phyloP scores from a whole-genome alignment of 129 eudicot genomes.

The Flaveria ramosissima region DNA sequence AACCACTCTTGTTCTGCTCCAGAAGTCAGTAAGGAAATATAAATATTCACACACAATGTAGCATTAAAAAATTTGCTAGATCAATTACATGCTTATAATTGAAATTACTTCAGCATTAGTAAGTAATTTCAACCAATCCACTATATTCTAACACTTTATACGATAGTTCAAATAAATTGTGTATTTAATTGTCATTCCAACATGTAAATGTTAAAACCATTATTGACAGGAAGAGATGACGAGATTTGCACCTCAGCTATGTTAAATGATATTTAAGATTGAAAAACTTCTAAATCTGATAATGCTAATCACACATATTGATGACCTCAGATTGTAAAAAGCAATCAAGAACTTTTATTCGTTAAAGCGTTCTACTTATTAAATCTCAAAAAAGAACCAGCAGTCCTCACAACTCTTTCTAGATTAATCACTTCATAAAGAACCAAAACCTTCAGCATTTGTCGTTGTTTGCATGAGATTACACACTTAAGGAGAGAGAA shows the following conservation, averaged over 20 bases:
- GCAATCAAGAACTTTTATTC: constrained; percentile 5
- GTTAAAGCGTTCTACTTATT: constrained; percentile 9
- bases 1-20: constrained; percentile 55
- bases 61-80: background rate
- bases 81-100: background rate
- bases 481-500: constrained; percentile 17
- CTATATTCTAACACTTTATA: background rate
- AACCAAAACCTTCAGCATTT: background rate
- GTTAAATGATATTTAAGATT: background rate
- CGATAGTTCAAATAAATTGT: background rate
- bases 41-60: background rate
- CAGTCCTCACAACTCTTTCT: background rate
- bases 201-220: background rate
- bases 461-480: constrained; percentile 13
- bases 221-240: background rate
- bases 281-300: background rate
- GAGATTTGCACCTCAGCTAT: background rate
- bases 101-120: background rate
- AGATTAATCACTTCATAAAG: background rate
- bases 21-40: constrained; percentile 5
- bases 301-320: background rate
- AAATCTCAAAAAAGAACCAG: background rate
- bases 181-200: constrained; percentile 5
- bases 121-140: background rate
- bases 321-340: background rate